phyloP scores from a whole-genome alignment of 202 grass and related monocot species.

The Setaria viridis region DNA sequence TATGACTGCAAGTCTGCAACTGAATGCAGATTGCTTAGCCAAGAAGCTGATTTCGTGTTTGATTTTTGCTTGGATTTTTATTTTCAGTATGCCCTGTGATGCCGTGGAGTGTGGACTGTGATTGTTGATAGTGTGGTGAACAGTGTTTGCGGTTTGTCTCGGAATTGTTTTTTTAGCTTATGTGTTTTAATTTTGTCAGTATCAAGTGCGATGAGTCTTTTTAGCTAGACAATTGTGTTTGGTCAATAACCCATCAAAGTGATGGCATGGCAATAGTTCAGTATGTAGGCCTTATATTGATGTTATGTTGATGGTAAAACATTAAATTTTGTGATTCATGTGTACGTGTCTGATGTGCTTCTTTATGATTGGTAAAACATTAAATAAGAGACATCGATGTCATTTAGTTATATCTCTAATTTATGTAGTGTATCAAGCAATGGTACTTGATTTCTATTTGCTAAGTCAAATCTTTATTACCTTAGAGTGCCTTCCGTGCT shows the following conservation, averaged over 20 bases:
- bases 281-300: background rate
- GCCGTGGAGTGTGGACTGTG: background rate
- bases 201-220: background rate
- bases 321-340: background rate
- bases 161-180: background rate
- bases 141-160: background rate
- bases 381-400: background rate
- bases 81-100: background rate
- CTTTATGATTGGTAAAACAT: background rate
- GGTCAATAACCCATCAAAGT: background rate
- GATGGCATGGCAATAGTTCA: background rate
- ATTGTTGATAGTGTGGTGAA: background rate
- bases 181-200: background rate
- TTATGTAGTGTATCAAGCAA: background rate
- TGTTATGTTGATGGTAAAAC: background rate
- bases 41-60: background rate
- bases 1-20: background rate
- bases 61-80: background rate
- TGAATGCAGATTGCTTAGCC: background rate
- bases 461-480: constrained; percentile 1
- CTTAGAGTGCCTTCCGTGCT: background rate
- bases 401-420: constrained; percentile 27
- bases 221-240: background rate
- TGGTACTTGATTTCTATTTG: background rate
- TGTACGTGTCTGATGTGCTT: background rate